Evolutionary conservation across 495 filamentous ascomycete species (phyloP).

Genomic region (Aspergillus cristatus): DNA sequence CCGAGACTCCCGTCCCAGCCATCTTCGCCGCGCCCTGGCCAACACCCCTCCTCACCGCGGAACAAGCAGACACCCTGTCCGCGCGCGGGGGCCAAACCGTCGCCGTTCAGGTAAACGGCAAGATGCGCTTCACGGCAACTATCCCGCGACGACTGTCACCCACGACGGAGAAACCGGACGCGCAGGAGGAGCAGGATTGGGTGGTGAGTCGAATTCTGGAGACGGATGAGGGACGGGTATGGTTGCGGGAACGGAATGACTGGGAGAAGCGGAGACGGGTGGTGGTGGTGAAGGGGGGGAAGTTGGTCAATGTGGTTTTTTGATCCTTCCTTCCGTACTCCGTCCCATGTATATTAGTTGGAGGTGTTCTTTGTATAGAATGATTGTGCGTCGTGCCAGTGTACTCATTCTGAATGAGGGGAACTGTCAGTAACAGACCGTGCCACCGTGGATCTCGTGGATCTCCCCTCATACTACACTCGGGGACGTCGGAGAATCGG

Average conservation of each 20-base stretch:
- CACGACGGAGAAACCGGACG: constrained; percentile 6
- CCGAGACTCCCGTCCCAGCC: constrained; percentile 3
- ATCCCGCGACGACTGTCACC: constrained; percentile 33
- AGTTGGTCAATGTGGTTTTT: constrained; percentile 42
- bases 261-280: constrained; percentile 37
- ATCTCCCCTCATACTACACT: too few relatives aligned
- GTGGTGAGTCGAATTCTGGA: constrained; percentile 44
- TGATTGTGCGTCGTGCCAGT: too few relatives aligned
- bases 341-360: too few relatives aligned
- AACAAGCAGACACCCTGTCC: constrained; percentile 41
- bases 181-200: constrained; percentile 40
- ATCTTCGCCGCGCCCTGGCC: constrained; percentile 51
- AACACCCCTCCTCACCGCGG: constrained; percentile 23
- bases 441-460: too few relatives aligned
- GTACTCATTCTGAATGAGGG: neutral
- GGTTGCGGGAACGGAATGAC: constrained; percentile 39
- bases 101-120: constrained; percentile 71
- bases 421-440: too few relatives aligned
- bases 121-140: constrained; percentile 53
- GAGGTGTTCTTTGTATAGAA: too few relatives aligned
- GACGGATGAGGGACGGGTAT: constrained; percentile 36
- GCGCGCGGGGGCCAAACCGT: constrained; percentile 37
- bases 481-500: too few relatives aligned
- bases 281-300: constrained; percentile 40
- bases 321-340: constrained; percentile 7